A percentile compares a stretch with the other conserved stretches of the same genome.
Conservation (phyloP, 768 basidiomycete species). For the Mycena haematopus region DNA sequence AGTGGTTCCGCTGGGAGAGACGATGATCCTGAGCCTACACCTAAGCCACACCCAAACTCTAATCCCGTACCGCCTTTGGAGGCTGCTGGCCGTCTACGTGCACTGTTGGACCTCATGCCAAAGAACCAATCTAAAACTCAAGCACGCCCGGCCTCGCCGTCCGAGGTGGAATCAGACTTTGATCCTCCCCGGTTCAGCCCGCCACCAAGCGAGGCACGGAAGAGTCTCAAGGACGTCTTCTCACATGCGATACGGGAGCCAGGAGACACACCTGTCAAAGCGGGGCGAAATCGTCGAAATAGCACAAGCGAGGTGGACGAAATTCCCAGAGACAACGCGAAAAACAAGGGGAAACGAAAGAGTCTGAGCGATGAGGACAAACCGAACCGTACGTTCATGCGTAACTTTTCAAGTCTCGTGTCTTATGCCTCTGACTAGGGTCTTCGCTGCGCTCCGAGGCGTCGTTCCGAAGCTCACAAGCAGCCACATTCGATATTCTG, state of each 20-base stretch:
- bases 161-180: slow-evolving; percentile 65
- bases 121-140: slow-evolving; percentile 39
- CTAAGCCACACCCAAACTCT: slow-evolving; percentile 35
- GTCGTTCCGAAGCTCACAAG: slow-evolving; percentile 51
- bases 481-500: slow-evolving; percentile 52
- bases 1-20: slow-evolving; percentile 36
- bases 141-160: slow-evolving; percentile 42
- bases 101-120: slow-evolving; percentile 60
- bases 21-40: slow-evolving; percentile 47
- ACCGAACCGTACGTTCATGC: slow-evolving; percentile 50
- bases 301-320: slow-evolving; percentile 67
- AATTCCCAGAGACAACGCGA: slow-evolving; percentile 53
- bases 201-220: slow-evolving; percentile 57
- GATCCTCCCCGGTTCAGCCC: slow-evolving; percentile 51
- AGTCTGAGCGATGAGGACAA: slow-evolving; percentile 76
- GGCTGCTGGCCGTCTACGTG: slow-evolving; percentile 66
- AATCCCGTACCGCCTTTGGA: slow-evolving; percentile 30
- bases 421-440: slow-evolving; percentile 28
- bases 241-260: slow-evolving; percentile 69
- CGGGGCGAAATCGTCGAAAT: slow-evolving; percentile 48
- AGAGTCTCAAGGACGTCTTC: slow-evolving; percentile 70
- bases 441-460: slow-evolving; percentile 37
- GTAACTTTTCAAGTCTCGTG: slow-evolving; percentile 3
- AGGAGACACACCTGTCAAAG: slow-evolving; percentile 67
- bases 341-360: slow-evolving; percentile 56